Percentiles rank a stretch among this genome's conserved stretches.
phyloP scores from a whole-genome alignment of 2,329 filamentous ascomycete species.

The Trichoderma guizhouense region DNA sequence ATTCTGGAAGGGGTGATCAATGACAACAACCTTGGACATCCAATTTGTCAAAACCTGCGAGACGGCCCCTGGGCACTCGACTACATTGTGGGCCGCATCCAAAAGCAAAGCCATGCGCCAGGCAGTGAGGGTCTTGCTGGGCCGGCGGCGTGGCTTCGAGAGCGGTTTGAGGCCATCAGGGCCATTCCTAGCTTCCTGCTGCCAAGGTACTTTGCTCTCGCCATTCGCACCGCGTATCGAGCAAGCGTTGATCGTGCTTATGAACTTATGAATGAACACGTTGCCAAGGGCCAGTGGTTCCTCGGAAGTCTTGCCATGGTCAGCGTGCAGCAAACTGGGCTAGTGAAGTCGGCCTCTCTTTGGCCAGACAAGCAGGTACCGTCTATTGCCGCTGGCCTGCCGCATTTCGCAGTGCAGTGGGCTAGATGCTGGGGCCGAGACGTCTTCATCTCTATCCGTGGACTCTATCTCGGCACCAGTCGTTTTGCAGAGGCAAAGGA shows the following conservation, averaged over 20 bases:
- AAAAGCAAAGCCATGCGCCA: constrained; percentile 63
- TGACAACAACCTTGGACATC: constrained; percentile 88
- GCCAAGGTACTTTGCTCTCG: constrained; percentile 88
- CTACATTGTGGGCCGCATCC: constrained; percentile 75
- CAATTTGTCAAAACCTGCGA: constrained; percentile 87
- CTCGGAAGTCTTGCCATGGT: constrained; percentile 86
- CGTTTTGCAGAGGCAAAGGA: constrained; percentile 86
- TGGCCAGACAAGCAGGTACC: constrained; percentile 83
- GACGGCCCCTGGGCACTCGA: constrained; percentile 91
- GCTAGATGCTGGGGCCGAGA: constrained; percentile 96
- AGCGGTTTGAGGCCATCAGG: constrained; percentile 82
- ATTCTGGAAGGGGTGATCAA: constrained; percentile 78
- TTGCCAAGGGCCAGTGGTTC: constrained; percentile 82
- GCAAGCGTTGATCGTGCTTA: constrained; percentile 77
- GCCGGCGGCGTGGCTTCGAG: constrained; percentile 73
- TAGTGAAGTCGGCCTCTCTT: constrained; percentile 84
- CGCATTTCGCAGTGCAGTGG: constrained; percentile 92
- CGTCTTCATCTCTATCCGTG: constrained; percentile 92
- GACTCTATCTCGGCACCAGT: constrained; percentile 86
- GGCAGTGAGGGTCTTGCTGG: constrained; percentile 61
- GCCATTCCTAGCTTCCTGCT: constrained; percentile 83
- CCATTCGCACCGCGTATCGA: constrained; percentile 82
- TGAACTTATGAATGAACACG: constrained; percentile 72
- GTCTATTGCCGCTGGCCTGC: constrained; percentile 84
- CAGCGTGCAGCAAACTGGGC: constrained; percentile 84